These are phyloP conservation scores for Whalleya microplaca DNA, from an alignment of 2,329 filamentous ascomycete species.

Conservation along the genomic window DNA sequence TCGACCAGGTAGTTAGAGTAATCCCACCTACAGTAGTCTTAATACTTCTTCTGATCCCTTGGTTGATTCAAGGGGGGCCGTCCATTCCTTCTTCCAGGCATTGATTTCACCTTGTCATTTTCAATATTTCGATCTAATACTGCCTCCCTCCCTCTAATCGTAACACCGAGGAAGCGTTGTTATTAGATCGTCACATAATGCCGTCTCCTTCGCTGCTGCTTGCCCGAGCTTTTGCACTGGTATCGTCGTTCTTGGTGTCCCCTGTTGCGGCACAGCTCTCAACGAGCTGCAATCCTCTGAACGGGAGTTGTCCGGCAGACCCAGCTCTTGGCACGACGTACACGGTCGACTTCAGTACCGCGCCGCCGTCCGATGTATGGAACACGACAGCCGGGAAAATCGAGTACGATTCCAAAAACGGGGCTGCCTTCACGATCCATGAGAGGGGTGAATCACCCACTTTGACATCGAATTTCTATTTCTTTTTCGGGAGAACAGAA, in stretches of 20 bases:
- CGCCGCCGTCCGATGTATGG: constrained; percentile 64
- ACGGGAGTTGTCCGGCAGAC: constrained; percentile 71
- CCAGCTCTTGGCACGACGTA: constrained; percentile 69
- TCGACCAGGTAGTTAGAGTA: constrained; percentile 3
- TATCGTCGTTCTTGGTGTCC: constrained; percentile 46
- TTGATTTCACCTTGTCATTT: background rate
- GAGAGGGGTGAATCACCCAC: constrained; percentile 77
- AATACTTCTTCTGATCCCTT: background rate
- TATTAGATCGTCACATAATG: background rate
- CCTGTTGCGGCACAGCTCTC: constrained; percentile 71
- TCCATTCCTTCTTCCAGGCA: background rate
- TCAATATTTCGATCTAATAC: background rate
- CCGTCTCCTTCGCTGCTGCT: constrained; percentile 21
- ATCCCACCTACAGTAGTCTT: background rate
- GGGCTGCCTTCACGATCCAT: constrained; percentile 72
- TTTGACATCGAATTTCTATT: constrained; percentile 77
- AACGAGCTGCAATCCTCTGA: constrained; percentile 77
- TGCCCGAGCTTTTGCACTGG: constrained; percentile 43
- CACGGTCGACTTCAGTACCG: constrained; percentile 67
- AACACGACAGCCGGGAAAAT: constrained; percentile 70
- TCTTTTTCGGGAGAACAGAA: constrained; percentile 83
- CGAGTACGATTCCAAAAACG: constrained; percentile 61
- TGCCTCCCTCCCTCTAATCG: too few species aligned
- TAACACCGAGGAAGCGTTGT: too few species aligned
- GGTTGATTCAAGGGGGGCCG: background rate